A percentile compares a stretch with the other conserved stretches of the same genome.
These are phyloP conservation scores for Phytophthora tubulina DNA, from an alignment of 352 stramenopile species.

Conservation along the genomic window DNA sequence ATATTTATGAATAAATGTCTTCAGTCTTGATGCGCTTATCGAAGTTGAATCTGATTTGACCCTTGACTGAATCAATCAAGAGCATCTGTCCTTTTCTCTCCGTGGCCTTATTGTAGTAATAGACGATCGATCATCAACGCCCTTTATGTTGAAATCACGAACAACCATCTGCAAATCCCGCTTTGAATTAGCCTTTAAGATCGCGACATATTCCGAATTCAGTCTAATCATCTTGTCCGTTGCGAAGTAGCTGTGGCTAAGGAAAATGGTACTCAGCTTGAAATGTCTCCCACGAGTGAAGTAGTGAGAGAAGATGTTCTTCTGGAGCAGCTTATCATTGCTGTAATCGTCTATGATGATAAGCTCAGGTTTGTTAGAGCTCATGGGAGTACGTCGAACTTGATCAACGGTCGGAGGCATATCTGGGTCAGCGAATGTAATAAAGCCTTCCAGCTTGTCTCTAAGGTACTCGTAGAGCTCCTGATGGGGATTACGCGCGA, in stretches of 20 bases:
- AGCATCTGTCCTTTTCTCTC: conserved; percentile 14
- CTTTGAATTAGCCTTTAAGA: conserved; percentile 22
- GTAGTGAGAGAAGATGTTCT: conserved; percentile 8
- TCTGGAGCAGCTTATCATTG: conserved; percentile 23
- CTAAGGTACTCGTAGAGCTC: conserved; percentile 10
- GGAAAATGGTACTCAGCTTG: conserved; percentile 12
- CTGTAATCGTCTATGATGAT: conserved; percentile 33
- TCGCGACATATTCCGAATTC: conserved; percentile 18
- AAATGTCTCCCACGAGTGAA: conserved; percentile 5
- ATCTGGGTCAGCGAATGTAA: conserved; percentile 19
- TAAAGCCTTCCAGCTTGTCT: conserved; percentile 16
- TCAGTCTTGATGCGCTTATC: conserved; percentile 5
- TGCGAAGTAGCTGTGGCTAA: conserved; percentile 15
- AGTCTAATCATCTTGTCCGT: conserved; percentile 18
- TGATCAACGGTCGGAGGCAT: conserved; percentile 5
- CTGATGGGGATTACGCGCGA: conserved; percentile 13
- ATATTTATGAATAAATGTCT: no score
- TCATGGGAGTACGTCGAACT: conserved; percentile 7
- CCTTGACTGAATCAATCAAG: conserved; percentile 13
- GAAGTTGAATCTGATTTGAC: conserved; percentile 19
- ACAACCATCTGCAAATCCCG: conserved; percentile 24
- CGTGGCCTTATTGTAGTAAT: conserved; percentile 25
- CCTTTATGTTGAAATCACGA: conserved; percentile 24
- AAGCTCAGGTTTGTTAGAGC: conserved; percentile 23
- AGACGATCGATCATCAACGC: conserved; percentile 15